These are phyloP conservation scores for Myochromella boudieri DNA, from an alignment of 768 basidiomycete species.

Conservation along the genomic window DNA sequence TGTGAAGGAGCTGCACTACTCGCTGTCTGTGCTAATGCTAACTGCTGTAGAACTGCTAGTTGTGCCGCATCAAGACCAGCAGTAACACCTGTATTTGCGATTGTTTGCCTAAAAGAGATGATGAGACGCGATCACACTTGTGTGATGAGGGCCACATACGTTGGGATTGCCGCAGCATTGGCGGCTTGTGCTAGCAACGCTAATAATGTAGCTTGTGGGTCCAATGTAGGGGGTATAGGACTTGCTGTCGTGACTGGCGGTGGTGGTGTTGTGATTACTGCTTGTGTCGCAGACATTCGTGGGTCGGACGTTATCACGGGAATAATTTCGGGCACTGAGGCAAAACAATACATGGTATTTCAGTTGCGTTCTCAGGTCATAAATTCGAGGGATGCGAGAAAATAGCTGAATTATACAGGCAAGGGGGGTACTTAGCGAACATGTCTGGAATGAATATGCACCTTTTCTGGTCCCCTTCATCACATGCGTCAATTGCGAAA, in stretches of 20 bases:
- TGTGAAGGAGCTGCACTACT: slow-evolving; percentile 30
- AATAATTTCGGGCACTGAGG: slow-evolving; percentile 58
- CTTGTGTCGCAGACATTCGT: slow-evolving; percentile 31
- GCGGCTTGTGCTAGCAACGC: slow-evolving; percentile 71
- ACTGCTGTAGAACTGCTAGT: slow-evolving; percentile 74
- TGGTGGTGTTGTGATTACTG: slow-evolving; percentile 22
- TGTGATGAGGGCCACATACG: slow-evolving; percentile 34
- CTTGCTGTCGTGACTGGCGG: slow-evolving; percentile 25
- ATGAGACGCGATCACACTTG: slow-evolving; percentile 7
- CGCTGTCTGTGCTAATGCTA: slow-evolving; percentile 69
- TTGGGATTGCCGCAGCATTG: slow-evolving; percentile 36
- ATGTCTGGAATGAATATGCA: slow-evolving; percentile 74
- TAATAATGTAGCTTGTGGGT: slow-evolving; percentile 65
- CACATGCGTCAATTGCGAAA: slow-evolving; percentile 71
- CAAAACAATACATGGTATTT: slow-evolving; percentile 61
- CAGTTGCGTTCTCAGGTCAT: slow-evolving; percentile 65
- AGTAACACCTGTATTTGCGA: slow-evolving; percentile 47
- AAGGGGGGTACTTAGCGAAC: slow-evolving; percentile 81
- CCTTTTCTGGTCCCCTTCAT: slow-evolving; percentile 77
- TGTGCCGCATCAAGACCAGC: slow-evolving; percentile 51
- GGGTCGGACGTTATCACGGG: slow-evolving; percentile 34
- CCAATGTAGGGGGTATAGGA: slow-evolving; percentile 28
- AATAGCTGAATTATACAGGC: slow-evolving; percentile 65
- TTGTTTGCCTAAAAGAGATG: slow-evolving; percentile 52
- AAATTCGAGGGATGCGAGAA: slow-evolving; percentile 40